phyloP scores from a whole-genome alignment of 768 basidiomycete genomes.

The Udeniomyces megalosporus region DNA sequence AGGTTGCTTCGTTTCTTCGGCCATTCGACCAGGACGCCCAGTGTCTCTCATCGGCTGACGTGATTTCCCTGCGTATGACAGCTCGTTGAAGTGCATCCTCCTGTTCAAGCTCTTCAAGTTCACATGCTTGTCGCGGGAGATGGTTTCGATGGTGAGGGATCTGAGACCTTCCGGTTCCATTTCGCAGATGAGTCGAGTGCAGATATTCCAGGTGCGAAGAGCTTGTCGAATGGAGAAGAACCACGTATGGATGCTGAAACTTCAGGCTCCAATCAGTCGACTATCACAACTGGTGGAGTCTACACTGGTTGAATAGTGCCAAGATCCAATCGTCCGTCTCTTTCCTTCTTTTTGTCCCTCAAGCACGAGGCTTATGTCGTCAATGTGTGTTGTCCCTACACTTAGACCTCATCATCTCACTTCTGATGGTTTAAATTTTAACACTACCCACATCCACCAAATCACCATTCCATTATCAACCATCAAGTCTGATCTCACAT shows the following conservation, averaged over 20 bases:
- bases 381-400: neutral
- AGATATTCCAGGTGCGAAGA: neutral
- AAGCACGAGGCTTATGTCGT: too few relatives aligned
- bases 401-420: constrained; percentile 2
- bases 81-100: too few relatives aligned
- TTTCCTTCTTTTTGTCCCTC: too few relatives aligned
- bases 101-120: neutral
- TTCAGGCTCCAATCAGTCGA: neutral
- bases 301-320: constrained; percentile 14
- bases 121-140: constrained; percentile 15
- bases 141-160: constrained; percentile 5
- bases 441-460: constrained; percentile 10
- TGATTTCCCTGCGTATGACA: too few relatives aligned
- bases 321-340: constrained; percentile 5
- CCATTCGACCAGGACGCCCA: too few relatives aligned
- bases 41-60: neutral
- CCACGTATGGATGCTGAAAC: too few relatives aligned
- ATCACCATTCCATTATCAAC: neutral
- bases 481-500: too few relatives aligned
- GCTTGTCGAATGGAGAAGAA: too few relatives aligned
- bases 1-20: neutral
- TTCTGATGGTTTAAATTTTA: constrained; percentile 6
- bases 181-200: neutral
- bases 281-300: constrained; percentile 7
- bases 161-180: neutral